Base-by-base conservation (phyloP, 176 grass and related monocot species). In the Cenchrus americanus region DNA sequence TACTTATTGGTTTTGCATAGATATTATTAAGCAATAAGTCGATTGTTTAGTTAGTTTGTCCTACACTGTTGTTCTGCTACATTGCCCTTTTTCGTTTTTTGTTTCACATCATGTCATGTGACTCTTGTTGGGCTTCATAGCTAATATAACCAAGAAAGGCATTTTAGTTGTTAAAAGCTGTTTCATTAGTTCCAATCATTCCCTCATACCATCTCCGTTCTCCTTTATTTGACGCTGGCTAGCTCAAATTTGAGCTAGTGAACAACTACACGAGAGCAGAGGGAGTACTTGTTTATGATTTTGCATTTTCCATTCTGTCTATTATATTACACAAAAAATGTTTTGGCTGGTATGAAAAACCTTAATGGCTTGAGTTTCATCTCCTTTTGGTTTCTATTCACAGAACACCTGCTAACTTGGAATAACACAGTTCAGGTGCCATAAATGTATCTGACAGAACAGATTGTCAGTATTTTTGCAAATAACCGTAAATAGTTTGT, bases 51-150 rank as follows among this genome's bases (percentile, higher is more conserved):
- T 75, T 55, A 32, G n/a, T 58, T 10, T 32, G 5, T 26, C 15
- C n/a, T 79, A 64, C 53, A 71, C 5, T 58, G 9, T 57, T 49
- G 9, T 63, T 72, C 19, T 86, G 55, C 48, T 73, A 55, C 5
- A 21, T 53, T 54, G 15, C 51, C 17, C 49, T 26, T 37, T 34
- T 34, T 54, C 24, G 21, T 51, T 51, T 22, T 71, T 47, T 8
- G 5, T 27, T 47, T 51, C 14, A 18, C 49, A 6, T 52, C 26
- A 18, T 63, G 30, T 63, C 14, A 5, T 73, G 71, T 54, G 8
- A 73, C 48, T 73, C 23, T 9, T 52, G 26, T 73, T 51, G 23
- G 14, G 22, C 52, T 73, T 50, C 44, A 52, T 73, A 27, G 46
- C 47, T 51, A 72, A 22, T 6, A 17, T 72, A 10, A 15, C 69